These are phyloP conservation scores for Jamesozyma lodderae DNA, from an alignment of 805 yeast species.

Conservation along the genomic window DNA sequence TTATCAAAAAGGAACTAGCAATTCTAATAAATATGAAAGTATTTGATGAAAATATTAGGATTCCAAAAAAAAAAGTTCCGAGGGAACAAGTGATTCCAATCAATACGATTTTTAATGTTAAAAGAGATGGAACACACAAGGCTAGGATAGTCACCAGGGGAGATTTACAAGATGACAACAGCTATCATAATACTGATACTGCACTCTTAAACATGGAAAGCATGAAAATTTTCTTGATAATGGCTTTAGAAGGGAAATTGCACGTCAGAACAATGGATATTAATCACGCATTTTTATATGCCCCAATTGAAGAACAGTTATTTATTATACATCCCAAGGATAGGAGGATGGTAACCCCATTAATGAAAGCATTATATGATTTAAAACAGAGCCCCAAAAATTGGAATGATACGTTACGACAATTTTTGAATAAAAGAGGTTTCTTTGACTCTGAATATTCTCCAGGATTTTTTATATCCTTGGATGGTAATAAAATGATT, in stretches of 20 bases:
- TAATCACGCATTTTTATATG: constrained; percentile 5
- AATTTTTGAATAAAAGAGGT: constrained; percentile 1
- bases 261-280: neutral
- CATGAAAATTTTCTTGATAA: constrained; percentile 3
- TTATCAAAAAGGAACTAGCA: constrained; percentile 5
- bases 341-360: neutral
- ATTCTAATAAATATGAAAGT: constrained; percentile 7
- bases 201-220: neutral
- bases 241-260: neutral
- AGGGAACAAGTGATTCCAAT: neutral
- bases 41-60: constrained; percentile 1
- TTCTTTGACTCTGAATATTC: constrained; percentile 4
- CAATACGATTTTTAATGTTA: constrained; percentile 2
- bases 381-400: constrained; percentile 7
- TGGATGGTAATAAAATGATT: constrained; percentile 3
- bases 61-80: neutral
- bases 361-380: constrained; percentile 5
- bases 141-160: constrained; percentile 6
- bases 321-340: neutral
- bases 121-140: constrained; percentile 5
- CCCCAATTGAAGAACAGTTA: neutral
- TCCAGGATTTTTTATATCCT: constrained; percentile 6
- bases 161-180: constrained; percentile 3
- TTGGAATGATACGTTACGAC: constrained; percentile 7
- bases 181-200: constrained; percentile 2